Percentiles rank a stretch among this genome's conserved stretches.
These are phyloP conservation scores for Flagelloscypha sp. DNA, from an alignment of 768 basidiomycete species.

Conservation along the genomic window DNA sequence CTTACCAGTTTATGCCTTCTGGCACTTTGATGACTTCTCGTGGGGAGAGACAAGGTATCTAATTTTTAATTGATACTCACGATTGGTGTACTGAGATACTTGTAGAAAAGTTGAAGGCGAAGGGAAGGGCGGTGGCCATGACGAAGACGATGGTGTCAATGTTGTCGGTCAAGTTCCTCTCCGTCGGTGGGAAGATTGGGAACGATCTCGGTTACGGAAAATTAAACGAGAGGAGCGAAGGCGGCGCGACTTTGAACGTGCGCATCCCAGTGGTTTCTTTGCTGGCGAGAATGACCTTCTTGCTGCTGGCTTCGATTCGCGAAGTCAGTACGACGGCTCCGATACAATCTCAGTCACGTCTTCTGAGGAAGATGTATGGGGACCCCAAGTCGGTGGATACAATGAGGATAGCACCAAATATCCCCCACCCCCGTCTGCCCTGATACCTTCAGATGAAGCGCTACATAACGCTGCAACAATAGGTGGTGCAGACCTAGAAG, in stretches of 20 bases:
- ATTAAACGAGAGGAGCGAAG: conserved; percentile 79
- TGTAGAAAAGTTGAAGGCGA: conserved; percentile 92
- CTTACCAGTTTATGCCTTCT: conserved; percentile 91
- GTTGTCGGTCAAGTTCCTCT: conserved; percentile 68
- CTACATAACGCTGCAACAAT: conserved; percentile 41
- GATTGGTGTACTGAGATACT: conserved; percentile 9
- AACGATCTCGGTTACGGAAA: conserved; percentile 88
- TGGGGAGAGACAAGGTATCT: conserved; percentile 97
- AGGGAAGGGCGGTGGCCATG: conserved; percentile 70
- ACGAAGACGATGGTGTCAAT: conserved; percentile 44
- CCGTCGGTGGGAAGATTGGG: conserved; percentile 99
- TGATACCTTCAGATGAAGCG: conserved; percentile 28
- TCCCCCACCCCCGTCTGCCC: conserved; percentile 73
- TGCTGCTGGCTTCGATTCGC: conserved; percentile 43
- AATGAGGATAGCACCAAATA: conserved; percentile 77
- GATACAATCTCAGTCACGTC: conserved; percentile 76
- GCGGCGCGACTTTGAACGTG: conserved; percentile 71
- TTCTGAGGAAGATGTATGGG: conserved; percentile 95
- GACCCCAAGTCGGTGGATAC: conserved; percentile 89
- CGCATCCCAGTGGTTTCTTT: conserved; percentile 61
- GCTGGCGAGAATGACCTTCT: conserved; percentile 57
- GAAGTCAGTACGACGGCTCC: conserved; percentile 66
- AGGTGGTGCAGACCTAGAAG: conserved; percentile 73
- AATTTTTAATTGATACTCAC: not conserved
- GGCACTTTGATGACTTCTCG: conserved; percentile 99